A percentile compares a stretch with the other conserved stretches of the same genome.
phyloP scores from a whole-genome alignment of 495 filamentous ascomycete species.

The Cairneyella variabilis region DNA sequence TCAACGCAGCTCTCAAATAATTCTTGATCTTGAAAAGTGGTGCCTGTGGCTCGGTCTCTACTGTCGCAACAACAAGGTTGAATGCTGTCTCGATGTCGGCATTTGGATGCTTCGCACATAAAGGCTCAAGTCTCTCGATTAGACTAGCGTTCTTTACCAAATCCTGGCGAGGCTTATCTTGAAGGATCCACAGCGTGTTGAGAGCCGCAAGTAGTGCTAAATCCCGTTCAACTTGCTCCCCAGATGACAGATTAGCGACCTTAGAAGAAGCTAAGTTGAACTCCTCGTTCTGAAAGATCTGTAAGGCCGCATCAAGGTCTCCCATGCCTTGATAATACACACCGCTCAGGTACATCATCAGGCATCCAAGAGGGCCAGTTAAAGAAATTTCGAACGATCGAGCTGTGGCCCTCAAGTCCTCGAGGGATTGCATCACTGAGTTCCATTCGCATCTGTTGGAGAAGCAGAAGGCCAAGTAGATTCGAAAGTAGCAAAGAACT shows the following conservation, averaged over 20 bases:
- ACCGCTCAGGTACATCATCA: slow-evolving; percentile 65
- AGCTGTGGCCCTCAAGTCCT: slow-evolving; percentile 32
- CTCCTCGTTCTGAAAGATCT: slow-evolving; percentile 56
- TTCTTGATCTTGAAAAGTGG: slow-evolving; percentile 72
- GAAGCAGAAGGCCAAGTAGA: slow-evolving; percentile 42
- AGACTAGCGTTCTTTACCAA: slow-evolving; percentile 47
- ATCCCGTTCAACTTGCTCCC: slow-evolving; percentile 61
- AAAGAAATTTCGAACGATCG: slow-evolving; percentile 26
- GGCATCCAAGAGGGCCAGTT: slow-evolving; percentile 33
- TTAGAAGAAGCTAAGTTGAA: slow-evolving; percentile 47
- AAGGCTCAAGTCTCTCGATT: slow-evolving; percentile 60
- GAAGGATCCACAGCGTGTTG: slow-evolving; percentile 80
- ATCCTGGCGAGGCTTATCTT: slow-evolving; percentile 52
- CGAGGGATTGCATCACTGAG: slow-evolving; percentile 38
- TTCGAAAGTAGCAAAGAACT: slow-evolving; percentile 40
- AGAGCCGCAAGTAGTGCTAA: slow-evolving; percentile 73
- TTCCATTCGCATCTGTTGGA: slow-evolving; percentile 43
- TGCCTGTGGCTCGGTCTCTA: slow-evolving; percentile 46
- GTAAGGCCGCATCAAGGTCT: slow-evolving; percentile 59
- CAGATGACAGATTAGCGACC: slow-evolving; percentile 30
- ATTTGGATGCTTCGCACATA: slow-evolving; percentile 65
- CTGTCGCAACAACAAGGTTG: slow-evolving; percentile 69
- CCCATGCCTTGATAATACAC: slow-evolving; percentile 78
- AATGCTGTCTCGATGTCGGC: slow-evolving; percentile 73
- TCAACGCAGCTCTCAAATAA: slow-evolving; percentile 60